phyloP scores from a whole-genome alignment of 31 red algal genomes.

The Bonnemaisonia californica region DNA sequence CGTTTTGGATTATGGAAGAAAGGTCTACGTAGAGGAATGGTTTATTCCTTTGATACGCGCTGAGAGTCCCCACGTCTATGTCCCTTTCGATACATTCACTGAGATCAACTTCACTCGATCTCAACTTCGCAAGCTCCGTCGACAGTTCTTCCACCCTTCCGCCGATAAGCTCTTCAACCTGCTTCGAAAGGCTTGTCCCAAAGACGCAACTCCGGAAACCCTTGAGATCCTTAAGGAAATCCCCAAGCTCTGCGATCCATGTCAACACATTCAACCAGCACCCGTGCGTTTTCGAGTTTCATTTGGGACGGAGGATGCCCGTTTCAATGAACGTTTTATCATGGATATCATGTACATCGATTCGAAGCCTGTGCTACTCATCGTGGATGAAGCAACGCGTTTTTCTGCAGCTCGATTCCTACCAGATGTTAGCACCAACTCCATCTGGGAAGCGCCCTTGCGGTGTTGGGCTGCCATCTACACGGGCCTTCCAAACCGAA shows the following conservation, averaged over 20 bases:
- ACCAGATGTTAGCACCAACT: too few species aligned
- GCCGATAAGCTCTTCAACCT: not conserved
- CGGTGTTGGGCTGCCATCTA: too few species aligned
- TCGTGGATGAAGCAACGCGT: not conserved
- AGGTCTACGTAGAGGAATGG: not conserved
- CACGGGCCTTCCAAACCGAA: too few species aligned
- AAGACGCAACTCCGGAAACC: not conserved
- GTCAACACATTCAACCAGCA: not conserved
- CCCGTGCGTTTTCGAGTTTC: too few species aligned
- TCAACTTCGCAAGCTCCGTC: not conserved
- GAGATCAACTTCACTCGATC: not conserved
- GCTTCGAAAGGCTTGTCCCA: not conserved
- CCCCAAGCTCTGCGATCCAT: not conserved
- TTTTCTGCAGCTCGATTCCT: too few species aligned
- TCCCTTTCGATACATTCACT: not conserved
- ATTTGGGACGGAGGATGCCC: too few species aligned
- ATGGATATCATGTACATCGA: too few species aligned
- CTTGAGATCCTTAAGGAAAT: not conserved
- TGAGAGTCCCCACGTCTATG: not conserved
- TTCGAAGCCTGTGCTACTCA: not conserved
- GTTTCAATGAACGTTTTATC: not conserved
- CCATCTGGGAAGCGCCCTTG: too few species aligned
- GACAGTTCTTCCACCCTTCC: not conserved
- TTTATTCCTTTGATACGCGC: not conserved
- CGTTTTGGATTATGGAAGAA: not conserved